Base-by-base conservation (phyloP, 306 rosid species). In the Phaseolus lunatus region DNA sequence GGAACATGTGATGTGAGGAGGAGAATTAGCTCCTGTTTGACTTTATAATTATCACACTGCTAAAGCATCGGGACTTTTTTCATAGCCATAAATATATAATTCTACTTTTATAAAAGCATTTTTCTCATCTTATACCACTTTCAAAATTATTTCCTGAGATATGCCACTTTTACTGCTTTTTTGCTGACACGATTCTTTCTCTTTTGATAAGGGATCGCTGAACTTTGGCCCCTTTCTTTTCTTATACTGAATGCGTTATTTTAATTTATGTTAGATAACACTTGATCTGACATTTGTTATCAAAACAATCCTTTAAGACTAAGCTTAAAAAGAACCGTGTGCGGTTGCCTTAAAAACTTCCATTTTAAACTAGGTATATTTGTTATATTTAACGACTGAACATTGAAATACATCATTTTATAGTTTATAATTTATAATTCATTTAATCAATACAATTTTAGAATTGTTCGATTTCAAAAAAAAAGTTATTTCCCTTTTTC, bases 131-230 rank as follows among this genome's bases (percentile, higher is more conserved):
- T 61, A 18, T 27, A 18, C 47, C 47, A 74, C 78, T 73, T 56
- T 73, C 20, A 73, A 26, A 73, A 58, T 31, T 48, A 58, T 73
- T 73, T 73, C 29, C 9, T 12, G 15, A 23, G 39, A 44, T 68
- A 45, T 45, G 77, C 66, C 66, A 53, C 77, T 72, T 53, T 72
- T 39, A 53, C 66, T 72, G 20, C 37, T 72, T 72, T n/a, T 31
- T 72, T 72, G 66, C 66, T 72, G 77, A 72, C 65, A 72, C 15
- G 77, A 72, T 72, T 72, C 77, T 53, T 53, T 20, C 76, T 19
- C 37, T 53, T 27, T 53, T 13, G 19, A 52, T 33, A 54, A 31
- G 53, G 66, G 31, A 53, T 35, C 3, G 37, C 49, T 35, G 50
- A 53, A 13, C 53, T 72, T 41, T 26, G 41, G 43, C 12, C 67